Evolutionary conservation across 805 yeast genomes (phyloP), one percentile per base, ranked within the genome.

Genomic region (Hanseniaspora thailandica): DNA sequence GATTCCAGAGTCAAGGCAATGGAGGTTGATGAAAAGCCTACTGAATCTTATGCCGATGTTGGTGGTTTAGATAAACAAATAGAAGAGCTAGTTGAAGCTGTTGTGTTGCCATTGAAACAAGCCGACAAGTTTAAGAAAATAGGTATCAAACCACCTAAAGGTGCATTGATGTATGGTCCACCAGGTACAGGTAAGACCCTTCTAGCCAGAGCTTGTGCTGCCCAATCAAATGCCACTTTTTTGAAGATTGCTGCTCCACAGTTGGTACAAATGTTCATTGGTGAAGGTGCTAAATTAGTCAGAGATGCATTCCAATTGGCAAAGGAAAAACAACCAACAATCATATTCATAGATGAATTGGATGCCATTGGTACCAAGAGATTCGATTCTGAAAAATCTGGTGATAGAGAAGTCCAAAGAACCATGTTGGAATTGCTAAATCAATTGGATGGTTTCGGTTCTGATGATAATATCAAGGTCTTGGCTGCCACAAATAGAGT

Each of bases 181-280:
- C 99, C 99, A 52, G 99, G 99, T 68, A 93, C 98, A 1, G 99
- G 99, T 68, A 93, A 93, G 70, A 93, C 98, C 1, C 73, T 93
- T 57, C 75, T 93, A 60, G 99, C 99, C 9, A 82, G 96, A 67
- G 98, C 98, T 1, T 95, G 97, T 72, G 99, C 99, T 23, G 96
- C 97, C 52, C 97, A 93, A 69, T 86, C 97, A 0, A 88, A 89
- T 69, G 98, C 98, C 15, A 93, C 98, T 0, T 93, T 93, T 67
- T 75, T 93, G 66, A 86, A 95, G 66, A 77, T 93, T 54, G 97
- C 97, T 1, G 99, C 97, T 35, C 96, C 98, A 8, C 98, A 93
- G 69, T 80, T 93, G 59, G 97, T 93, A 54, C 98, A 93, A 67
- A 93, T 93, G 88, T 93, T 89, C 64, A 85, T 93, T 63, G 99